phyloP scores from a whole-genome alignment of 2,329 filamentous ascomycete species.

The Talaromyces rugulosus region DNA sequence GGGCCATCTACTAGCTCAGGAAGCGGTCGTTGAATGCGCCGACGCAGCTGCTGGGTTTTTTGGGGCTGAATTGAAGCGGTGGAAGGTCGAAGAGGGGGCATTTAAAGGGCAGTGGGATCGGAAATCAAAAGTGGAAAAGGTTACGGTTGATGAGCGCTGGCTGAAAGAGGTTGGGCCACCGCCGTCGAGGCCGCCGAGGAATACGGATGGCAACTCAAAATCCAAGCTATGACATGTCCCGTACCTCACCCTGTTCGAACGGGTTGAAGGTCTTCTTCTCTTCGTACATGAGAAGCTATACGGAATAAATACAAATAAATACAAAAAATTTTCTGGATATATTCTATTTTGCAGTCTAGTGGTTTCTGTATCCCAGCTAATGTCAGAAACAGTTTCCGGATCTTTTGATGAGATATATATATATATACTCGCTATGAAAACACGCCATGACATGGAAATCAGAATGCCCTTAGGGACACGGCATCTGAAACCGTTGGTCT shows the following conservation, averaged over 20 bases:
- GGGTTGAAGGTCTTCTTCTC: no score
- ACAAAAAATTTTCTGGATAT: not conserved
- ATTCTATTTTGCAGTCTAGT: not conserved
- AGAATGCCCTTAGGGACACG: not conserved
- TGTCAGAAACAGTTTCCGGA: not conserved
- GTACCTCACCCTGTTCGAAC: no score
- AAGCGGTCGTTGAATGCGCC: conserved; percentile 66
- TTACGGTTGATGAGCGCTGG: conserved; percentile 54
- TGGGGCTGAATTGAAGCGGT: conserved; percentile 52
- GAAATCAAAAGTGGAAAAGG: conserved; percentile 51
- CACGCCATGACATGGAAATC: not conserved
- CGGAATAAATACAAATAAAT: not conserved
- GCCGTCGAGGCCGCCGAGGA: conserved; percentile 19
- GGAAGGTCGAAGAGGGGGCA: conserved; percentile 53
- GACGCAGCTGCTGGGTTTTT: conserved; percentile 56
- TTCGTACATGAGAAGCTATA: not conserved
- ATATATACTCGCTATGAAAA: not conserved
- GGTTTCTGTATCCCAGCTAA: not conserved
- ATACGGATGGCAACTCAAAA: conserved; percentile 10
- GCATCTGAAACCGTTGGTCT: not conserved
- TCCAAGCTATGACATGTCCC: conserved; percentile 5
- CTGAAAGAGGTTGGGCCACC: conserved; percentile 34
- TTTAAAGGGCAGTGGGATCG: conserved; percentile 54
- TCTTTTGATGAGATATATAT: not conserved
- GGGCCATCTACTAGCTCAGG: conserved; percentile 83